Evolutionary conservation across 768 basidiomycete genomes (phyloP).

Genomic region (Austroboletus festivus): DNA sequence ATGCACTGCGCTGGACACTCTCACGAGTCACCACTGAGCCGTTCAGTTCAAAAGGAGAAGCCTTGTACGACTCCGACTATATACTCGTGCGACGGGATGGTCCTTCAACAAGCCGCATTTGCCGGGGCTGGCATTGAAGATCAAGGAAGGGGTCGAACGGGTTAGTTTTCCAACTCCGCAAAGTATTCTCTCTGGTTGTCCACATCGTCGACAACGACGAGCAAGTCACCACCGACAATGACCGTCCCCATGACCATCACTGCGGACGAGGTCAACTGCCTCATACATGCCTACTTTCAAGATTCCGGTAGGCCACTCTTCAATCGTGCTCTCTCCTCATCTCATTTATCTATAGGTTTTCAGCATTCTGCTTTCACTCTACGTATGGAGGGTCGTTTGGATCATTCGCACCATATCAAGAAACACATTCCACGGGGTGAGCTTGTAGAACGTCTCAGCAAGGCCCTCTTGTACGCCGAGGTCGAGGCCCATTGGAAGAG

Average conservation of each 20-base stretch:
- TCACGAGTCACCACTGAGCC: too few relatives aligned
- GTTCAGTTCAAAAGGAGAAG: too few relatives aligned
- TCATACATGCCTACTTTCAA: constrained; percentile 79
- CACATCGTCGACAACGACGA: background rate
- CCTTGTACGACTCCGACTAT: too few relatives aligned
- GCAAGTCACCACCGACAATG: constrained; percentile 20
- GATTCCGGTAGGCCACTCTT: constrained; percentile 60
- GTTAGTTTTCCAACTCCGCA: constrained; percentile 34
- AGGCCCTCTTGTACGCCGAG: constrained; percentile 77
- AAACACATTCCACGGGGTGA: constrained; percentile 81
- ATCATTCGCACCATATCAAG: constrained; percentile 61
- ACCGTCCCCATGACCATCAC: constrained; percentile 57
- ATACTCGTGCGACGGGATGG: too few relatives aligned
- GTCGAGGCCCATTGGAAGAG: constrained; percentile 81
- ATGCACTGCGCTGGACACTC: too few relatives aligned
- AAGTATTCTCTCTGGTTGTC: background rate
- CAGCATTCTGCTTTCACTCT: constrained; percentile 80
- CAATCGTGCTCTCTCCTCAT: constrained; percentile 2
- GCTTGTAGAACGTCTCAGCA: constrained; percentile 74
- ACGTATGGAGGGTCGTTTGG: constrained; percentile 68
- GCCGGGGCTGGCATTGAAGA: too few relatives aligned
- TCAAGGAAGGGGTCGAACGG: too few relatives aligned
- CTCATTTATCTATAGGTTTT: constrained; percentile 51
- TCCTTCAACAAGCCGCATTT: too few relatives aligned
- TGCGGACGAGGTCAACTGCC: constrained; percentile 81